Base-by-base conservation (phyloP, 352 stramenopile species). In the Phytopythium montanum region DNA sequence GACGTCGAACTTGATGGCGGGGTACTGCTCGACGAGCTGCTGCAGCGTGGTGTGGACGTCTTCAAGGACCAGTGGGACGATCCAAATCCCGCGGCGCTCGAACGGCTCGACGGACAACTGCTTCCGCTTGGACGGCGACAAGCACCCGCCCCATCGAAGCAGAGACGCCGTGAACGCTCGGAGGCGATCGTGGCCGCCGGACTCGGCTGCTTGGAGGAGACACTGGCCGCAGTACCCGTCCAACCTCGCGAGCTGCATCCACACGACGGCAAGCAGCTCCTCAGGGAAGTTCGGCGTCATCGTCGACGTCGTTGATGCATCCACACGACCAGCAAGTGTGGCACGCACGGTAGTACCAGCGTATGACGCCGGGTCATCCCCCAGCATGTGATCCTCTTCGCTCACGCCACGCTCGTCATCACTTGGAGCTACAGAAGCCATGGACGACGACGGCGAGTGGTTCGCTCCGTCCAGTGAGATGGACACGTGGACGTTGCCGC, bases 191-290 rank as follows among this genome's bases (percentile, higher is more conserved):
- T 88, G 76, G 0, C 81, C 81, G 10, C 85, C 82, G 38, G 68
- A 83, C 49, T 94, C 84, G 5, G 81, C 81, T 21, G 86, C 86
- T 48, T 95, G 79, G 12, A 93, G 71, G 21, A 95, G 72, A 41
- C 78, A 86, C 53, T 95, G 84, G 0, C 86, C 86, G 31, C 86
- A 95, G 49, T 92, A 90, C 4, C 84, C 86, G 31, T 95, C 86
- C 46, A 94, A 38, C 23, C 79, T 85, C 23, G 85, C 86, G 8
- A 94, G 58, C 14, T 88, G 73, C 79, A 92, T 95, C 86, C 86
- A 95, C 23, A 92, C 60, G n/a, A 89, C 70, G 0, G 83, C 77
- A 18, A 95, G 55, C 7, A 94, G 52, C 55, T 94, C 81, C 54
- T 87, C 72, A 0, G 84, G 73, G 28, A 93, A 90, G 3, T 62